Conservation (phyloP, 2,329 filamentous ascomycete genomes). For the Aspergillus calidoustus region DNA sequence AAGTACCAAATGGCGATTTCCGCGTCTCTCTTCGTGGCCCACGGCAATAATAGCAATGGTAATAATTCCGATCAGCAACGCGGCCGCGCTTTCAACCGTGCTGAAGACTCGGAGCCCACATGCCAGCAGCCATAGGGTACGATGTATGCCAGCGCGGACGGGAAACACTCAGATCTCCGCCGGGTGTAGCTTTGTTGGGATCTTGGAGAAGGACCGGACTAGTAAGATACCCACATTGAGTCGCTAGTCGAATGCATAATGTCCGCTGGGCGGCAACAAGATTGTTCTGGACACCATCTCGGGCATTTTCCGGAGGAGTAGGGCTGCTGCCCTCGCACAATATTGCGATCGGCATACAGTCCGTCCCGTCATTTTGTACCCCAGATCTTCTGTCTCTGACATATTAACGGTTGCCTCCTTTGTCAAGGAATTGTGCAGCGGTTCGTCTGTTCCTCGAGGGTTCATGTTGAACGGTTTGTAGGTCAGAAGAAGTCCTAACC, state of each 20-base stretch:
- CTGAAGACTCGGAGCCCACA: no score
- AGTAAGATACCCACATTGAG: neutral
- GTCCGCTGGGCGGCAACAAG: no score
- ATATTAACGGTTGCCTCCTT: neutral
- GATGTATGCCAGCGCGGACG: no score
- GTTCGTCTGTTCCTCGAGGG: no score
- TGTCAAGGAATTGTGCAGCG: neutral
- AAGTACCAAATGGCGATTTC: neutral
- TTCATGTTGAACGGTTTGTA: no score
- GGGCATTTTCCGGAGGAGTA: neutral
- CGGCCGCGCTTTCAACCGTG: neutral
- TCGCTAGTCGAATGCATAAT: neutral
- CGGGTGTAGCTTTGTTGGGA: neutral
- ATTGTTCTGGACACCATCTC: no score
- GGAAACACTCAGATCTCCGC: no score
- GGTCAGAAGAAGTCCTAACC: no score
- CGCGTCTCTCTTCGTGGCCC: no score
- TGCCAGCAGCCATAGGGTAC: no score
- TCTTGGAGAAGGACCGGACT: neutral
- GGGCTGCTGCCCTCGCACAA: neutral
- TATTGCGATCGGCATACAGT: neutral
- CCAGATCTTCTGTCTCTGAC: neutral
- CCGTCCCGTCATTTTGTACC: neutral
- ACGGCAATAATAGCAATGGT: neutral
- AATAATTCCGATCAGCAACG: neutral